Percentiles rank a stretch among this genome's conserved stretches.
Conservation (phyloP, 192 early-diverging fungal species). For the Coemansia sp. region DNA sequence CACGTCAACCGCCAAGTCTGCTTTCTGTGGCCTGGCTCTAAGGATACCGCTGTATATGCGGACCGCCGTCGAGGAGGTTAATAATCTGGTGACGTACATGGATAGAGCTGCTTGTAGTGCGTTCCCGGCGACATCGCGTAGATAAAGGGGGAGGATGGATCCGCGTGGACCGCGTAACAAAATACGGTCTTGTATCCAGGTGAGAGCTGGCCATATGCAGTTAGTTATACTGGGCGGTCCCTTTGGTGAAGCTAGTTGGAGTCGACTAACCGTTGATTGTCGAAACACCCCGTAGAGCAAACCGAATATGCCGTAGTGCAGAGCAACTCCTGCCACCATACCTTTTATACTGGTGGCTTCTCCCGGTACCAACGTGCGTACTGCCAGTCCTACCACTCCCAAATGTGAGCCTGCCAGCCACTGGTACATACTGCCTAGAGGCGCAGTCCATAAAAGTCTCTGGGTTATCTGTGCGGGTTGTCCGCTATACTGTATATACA, state of each 20-base stretch:
- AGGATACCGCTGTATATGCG: conserved; percentile 7
- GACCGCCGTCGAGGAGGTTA: conserved; percentile 9
- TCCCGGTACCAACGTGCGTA: neutral
- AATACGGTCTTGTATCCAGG: conserved; percentile 25
- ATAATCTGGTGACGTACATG: neutral
- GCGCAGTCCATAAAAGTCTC: conserved; percentile 2
- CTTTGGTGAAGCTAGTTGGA: conserved; percentile 2
- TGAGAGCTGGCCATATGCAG: neutral
- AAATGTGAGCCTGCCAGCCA: conserved; percentile 21
- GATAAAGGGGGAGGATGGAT: conserved; percentile 21
- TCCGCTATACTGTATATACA: conserved; percentile 32
- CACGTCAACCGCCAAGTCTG: neutral
- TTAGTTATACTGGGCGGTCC: neutral
- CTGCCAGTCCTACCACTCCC: conserved; percentile 1
- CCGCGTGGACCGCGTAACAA: conserved; percentile 21
- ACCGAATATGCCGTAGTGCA: conserved; percentile 29
- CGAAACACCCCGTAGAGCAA: conserved; percentile 38
- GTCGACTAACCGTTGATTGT: conserved; percentile 22
- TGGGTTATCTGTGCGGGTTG: no score
- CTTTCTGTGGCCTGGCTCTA: neutral
- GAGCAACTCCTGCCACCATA: neutral
- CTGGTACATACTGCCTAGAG: conserved; percentile 24
- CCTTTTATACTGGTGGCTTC: neutral
- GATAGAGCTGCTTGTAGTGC: conserved; percentile 5
- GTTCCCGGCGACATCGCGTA: conserved; percentile 29